These are phyloP conservation scores for Cryphonectria japonica DNA, from an alignment of 2,329 filamentous ascomycete genomes.

Conservation along the genomic window DNA sequence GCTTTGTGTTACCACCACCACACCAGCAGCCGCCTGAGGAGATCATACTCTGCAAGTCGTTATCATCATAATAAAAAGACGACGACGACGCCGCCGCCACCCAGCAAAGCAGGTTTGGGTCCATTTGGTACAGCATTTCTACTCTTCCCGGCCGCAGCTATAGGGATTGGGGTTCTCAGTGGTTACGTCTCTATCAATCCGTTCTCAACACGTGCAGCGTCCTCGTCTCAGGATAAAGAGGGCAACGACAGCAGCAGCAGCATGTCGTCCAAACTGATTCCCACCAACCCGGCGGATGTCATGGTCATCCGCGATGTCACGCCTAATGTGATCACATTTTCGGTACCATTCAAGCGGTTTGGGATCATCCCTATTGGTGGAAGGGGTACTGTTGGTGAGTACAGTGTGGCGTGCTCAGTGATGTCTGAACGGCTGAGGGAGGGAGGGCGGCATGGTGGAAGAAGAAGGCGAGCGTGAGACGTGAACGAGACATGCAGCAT, in stretches of 20 bases:
- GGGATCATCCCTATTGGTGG: slow-evolving; percentile 83
- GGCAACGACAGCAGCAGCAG: slow-evolving; percentile 28
- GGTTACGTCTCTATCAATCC: slow-evolving; percentile 26
- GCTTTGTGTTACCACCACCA: not conserved
- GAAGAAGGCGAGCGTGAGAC: not conserved
- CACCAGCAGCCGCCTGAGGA: not conserved
- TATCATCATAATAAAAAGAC: not conserved
- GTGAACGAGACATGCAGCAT: not conserved
- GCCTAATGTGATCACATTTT: slow-evolving; percentile 76
- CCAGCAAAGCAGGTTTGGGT: slow-evolving; percentile 8
- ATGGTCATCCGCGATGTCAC: slow-evolving; percentile 91
- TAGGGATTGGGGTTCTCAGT: slow-evolving; percentile 19
- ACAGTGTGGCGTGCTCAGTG: slow-evolving; percentile 17
- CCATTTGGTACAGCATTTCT: slow-evolving; percentile 24
- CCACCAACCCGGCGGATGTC: slow-evolving; percentile 73
- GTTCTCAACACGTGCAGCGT: slow-evolving; percentile 15
- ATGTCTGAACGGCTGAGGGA: not conserved
- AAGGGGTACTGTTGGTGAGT: slow-evolving; percentile 78
- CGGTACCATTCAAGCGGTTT: slow-evolving; percentile 82
- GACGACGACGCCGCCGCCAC: not conserved
- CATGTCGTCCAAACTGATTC: slow-evolving; percentile 69
- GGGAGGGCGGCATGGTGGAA: slow-evolving; percentile 13
- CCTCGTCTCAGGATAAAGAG: not conserved
- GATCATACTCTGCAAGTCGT: not conserved
- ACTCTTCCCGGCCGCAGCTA: slow-evolving; percentile 28